A percentile compares a stretch with the other conserved stretches of the same genome.
Evolutionary conservation across 768 basidiomycete genomes (phyloP).

Genomic region (Sarcodon aspratus): DNA sequence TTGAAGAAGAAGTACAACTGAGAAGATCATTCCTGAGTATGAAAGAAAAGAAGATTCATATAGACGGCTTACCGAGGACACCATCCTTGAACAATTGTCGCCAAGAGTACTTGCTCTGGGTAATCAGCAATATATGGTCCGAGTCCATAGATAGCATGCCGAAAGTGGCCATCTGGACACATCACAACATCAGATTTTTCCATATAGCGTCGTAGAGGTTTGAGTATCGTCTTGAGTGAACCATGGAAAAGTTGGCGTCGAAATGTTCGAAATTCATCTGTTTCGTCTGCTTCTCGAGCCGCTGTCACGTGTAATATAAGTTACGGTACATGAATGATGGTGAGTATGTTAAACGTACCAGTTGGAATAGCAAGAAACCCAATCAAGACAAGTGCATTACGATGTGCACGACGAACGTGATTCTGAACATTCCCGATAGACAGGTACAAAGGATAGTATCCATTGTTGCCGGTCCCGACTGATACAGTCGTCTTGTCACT

Average conservation of each 20-base stretch:
- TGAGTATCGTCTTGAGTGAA: slow-evolving; percentile 3
- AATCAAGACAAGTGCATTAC: slow-evolving; percentile 6
- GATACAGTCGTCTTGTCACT: slow-evolving; percentile 21
- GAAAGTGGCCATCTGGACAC: slow-evolving; percentile 17
- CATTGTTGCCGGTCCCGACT: background rate
- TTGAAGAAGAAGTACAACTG: slow-evolving; percentile 4
- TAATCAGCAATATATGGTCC: slow-evolving; percentile 13
- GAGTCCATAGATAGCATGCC: slow-evolving; percentile 14
- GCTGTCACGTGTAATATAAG: background rate
- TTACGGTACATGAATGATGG: background rate
- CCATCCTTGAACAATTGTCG: slow-evolving; percentile 9
- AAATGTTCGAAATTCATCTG: slow-evolving; percentile 3
- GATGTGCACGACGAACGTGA: slow-evolving; percentile 10
- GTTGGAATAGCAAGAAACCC: slow-evolving; percentile 20
- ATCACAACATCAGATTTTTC: slow-evolving; percentile 4
- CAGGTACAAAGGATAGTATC: background rate
- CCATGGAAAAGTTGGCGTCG: slow-evolving; percentile 7
- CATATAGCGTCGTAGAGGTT: slow-evolving; percentile 6
- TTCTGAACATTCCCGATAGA: slow-evolving; percentile 15
- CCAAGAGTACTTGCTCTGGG: slow-evolving; percentile 7
- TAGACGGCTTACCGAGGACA: slow-evolving; percentile 7
- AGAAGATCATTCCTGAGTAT: background rate
- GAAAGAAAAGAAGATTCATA: background rate
- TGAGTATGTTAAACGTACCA: slow-evolving; percentile 13
- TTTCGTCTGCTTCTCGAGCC: slow-evolving; percentile 2